Evolutionary conservation across 2,329 filamentous ascomycete species (phyloP), one percentile per base, ranked within the genome.

Genomic region (Stenocarpella maydis): DNA sequence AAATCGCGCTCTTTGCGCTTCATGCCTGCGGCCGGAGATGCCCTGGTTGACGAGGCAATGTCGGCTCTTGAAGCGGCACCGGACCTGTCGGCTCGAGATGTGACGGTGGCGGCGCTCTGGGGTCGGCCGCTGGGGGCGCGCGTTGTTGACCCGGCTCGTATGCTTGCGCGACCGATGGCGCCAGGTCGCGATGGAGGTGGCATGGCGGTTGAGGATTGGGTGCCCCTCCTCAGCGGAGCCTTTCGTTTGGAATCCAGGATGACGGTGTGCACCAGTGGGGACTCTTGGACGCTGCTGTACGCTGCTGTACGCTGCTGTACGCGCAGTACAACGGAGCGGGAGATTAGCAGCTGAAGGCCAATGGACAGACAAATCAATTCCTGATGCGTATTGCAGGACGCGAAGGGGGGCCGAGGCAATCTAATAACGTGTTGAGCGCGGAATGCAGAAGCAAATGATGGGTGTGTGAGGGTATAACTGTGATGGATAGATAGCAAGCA

Each of bases 1-100:
- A 91, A 95, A 45, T 97, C 93, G 76, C 93, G 88, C 75, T 96
- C 93, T 80, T 97, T 97, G 76, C 95, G 90, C 84, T 98, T 97
- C 53, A 85, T 86, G 28, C 90, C 88, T 39, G 85, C 80, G 65
- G 86, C 85, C 34, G 87, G 80, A 39, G 86, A 80, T 61, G 86
- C 85, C 28, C 87, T 81, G 37, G 85, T 80, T 4, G 92, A 91
- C 65, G 87, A 85, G 26, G 93, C 78, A 9, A 92, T 93, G 54
- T 89, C 88, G 70, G 92, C 88, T 6, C 94, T 93, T 6, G 95
- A 95, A 15, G 86, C 81, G 34, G 91, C 84, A 55, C 83, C 81
- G 52, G 76, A 76, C 26, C 81, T 79, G 37, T 82, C 79, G 54
- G 79, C 74, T 12, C 76, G 75, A 21, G 52, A 67, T 50, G 76